phyloP scores from a whole-genome alignment of 345 rosid species.

The Corchorus capsularis region DNA sequence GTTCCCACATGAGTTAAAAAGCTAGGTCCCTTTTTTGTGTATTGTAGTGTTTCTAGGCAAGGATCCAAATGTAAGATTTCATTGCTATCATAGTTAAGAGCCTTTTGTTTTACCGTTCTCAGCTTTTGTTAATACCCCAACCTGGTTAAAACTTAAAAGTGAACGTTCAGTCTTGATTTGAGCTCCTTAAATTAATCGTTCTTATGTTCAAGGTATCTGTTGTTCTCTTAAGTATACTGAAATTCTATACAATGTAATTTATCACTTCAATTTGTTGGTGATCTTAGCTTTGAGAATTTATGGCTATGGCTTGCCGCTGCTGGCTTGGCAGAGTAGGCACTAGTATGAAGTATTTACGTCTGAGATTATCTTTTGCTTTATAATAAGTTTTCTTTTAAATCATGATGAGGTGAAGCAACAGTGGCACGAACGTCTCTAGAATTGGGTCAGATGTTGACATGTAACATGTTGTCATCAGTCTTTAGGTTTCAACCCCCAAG shows the following conservation, averaged over 20 bases:
- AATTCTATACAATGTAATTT: background rate
- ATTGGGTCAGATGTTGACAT: too few species aligned
- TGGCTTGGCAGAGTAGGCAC: constrained; percentile 3
- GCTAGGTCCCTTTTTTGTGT: constrained; percentile 20
- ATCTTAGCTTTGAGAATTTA: background rate
- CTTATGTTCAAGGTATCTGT: background rate
- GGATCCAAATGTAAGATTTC: constrained; percentile 24
- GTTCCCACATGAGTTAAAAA: constrained; percentile 25
- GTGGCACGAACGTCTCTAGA: too few species aligned
- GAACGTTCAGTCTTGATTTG: background rate
- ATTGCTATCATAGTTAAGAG: constrained; percentile 6
- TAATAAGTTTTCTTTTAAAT: background rate
- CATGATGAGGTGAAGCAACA: background rate
- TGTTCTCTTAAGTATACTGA: background rate
- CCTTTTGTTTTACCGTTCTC: background rate
- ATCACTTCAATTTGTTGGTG: background rate
- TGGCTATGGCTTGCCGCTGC: background rate
- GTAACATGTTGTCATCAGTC: too few species aligned
- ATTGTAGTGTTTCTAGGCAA: constrained; percentile 27
- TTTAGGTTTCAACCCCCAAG: too few species aligned
- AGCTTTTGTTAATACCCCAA: background rate
- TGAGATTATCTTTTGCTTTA: background rate
- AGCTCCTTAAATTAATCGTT: background rate
- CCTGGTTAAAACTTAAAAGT: background rate
- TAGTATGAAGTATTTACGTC: background rate